Conservation (phyloP, 805 yeast genomes). For the Yamadazyma ubonensis region DNA sequence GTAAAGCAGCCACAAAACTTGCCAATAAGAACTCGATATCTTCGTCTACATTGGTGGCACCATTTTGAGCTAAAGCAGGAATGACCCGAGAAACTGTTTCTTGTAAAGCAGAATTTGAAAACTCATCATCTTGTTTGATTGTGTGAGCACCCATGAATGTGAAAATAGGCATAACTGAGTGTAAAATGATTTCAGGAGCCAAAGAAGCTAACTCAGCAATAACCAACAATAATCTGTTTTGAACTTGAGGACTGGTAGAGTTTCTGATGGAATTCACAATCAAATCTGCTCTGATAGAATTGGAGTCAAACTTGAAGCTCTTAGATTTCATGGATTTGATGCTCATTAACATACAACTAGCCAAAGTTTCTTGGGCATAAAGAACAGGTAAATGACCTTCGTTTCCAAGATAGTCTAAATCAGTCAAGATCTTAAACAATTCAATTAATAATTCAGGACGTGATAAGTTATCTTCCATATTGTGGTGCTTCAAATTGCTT, state of each 20-base stretch:
- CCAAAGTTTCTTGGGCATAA: conserved; percentile 87
- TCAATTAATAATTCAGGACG: conserved; percentile 49
- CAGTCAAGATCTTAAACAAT: conserved; percentile 63
- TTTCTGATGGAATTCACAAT: conserved; percentile 88
- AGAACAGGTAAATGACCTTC: conserved; percentile 91
- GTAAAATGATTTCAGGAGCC: conserved; percentile 88
- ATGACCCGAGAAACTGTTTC: conserved; percentile 87
- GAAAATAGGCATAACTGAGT: conserved; percentile 98
- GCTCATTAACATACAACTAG: conserved; percentile 76
- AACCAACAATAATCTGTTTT: conserved; percentile 79
- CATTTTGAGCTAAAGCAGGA: conserved; percentile 67
- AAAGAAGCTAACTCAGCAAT: conserved; percentile 84
- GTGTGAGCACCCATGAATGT: conserved; percentile 99
- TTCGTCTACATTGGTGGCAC: conserved; percentile 27
- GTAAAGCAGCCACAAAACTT: conserved; percentile 91
- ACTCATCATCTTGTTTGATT: conserved; percentile 94
- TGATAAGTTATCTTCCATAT: conserved; percentile 21
- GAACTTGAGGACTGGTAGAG: conserved; percentile 91
- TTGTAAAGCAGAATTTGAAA: conserved; percentile 87
- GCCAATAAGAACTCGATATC: conserved; percentile 74
- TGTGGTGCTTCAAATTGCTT: conserved; percentile 19
- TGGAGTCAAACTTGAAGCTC: conserved; percentile 50
- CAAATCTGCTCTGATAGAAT: conserved; percentile 80
- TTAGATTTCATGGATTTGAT: conserved; percentile 52
- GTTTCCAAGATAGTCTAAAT: conserved; percentile 78